Conservation (phyloP, 179 eudicot species). For the Actinidia arguta region DNA sequence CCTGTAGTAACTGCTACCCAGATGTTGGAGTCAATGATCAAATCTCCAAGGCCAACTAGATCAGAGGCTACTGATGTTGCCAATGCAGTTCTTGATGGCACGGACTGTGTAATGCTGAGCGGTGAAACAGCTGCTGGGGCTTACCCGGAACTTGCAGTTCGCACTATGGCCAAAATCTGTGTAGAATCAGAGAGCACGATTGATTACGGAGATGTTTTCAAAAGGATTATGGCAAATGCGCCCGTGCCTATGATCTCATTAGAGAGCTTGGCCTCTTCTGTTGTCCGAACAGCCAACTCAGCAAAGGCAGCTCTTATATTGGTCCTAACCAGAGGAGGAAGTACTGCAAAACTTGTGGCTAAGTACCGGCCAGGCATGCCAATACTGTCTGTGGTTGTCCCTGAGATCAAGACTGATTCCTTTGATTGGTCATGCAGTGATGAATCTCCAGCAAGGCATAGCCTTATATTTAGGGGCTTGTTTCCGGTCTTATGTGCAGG, state of each 20-base stretch:
- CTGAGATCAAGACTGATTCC: slow-evolving; percentile 47
- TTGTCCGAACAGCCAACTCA: slow-evolving; percentile 46
- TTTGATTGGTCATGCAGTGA: slow-evolving; percentile 50
- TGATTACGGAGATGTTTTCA: slow-evolving; percentile 42
- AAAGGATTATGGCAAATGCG: slow-evolving; percentile 36
- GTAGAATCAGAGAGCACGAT: slow-evolving; percentile 50
- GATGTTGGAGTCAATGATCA: slow-evolving; percentile 56
- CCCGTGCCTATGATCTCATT: slow-evolving; percentile 53
- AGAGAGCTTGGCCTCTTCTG: slow-evolving; percentile 53
- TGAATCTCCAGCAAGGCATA: slow-evolving; percentile 48
- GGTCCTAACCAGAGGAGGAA: slow-evolving; percentile 52
- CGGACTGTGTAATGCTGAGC: slow-evolving; percentile 57
- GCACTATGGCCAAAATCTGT: slow-evolving; percentile 51
- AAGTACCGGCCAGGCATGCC: slow-evolving; percentile 51
- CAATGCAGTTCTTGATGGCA: slow-evolving; percentile 55
- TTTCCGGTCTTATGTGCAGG: slow-evolving; percentile 44
- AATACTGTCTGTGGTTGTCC: slow-evolving; percentile 47
- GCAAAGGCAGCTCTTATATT: slow-evolving; percentile 38
- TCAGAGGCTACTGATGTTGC: slow-evolving; percentile 59
- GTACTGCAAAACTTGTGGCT: slow-evolving; percentile 51
- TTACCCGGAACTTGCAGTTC: slow-evolving; percentile 51
- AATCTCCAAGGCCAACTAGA: slow-evolving; percentile 53
- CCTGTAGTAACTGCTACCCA: slow-evolving; percentile 54
- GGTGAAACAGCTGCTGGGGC: slow-evolving; percentile 59
- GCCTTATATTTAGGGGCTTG: slow-evolving; percentile 45